These are phyloP conservation scores for Nemania serpens DNA, from an alignment of 2,329 filamentous ascomycete genomes.

Conservation along the genomic window DNA sequence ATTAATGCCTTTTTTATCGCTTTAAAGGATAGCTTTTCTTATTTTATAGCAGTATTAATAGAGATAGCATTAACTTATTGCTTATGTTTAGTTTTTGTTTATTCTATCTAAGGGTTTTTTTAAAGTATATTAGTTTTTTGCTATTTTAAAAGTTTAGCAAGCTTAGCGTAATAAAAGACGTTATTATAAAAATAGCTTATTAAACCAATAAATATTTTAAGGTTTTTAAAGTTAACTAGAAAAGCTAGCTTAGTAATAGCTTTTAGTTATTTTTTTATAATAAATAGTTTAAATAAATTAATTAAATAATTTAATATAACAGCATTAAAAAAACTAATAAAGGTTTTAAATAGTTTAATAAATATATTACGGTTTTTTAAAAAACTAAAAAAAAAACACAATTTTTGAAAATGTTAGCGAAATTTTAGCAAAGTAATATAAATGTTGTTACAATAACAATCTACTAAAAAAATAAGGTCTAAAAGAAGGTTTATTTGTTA, in stretches of 20 bases:
- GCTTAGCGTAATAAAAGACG: background rate
- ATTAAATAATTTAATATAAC: background rate
- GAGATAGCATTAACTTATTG: background rate
- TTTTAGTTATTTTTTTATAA: too few relatives aligned
- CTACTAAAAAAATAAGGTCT: too few relatives aligned
- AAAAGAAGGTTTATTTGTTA: too few relatives aligned
- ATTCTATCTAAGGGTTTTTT: too few relatives aligned
- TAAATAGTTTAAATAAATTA: too few relatives aligned
- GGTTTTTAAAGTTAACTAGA: too few relatives aligned
- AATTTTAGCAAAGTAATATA: background rate
- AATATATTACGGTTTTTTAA: background rate
- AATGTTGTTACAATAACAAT: slow-evolving; percentile 17
- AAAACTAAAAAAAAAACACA: too few relatives aligned
- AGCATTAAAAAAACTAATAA: slow-evolving; percentile 12
- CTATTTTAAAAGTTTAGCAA: too few relatives aligned
- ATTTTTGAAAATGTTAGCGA: background rate
- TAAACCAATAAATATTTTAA: too few relatives aligned
- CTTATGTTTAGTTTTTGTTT: background rate
- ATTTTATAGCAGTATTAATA: background rate
- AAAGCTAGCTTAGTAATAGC: too few relatives aligned
- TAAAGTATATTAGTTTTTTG: too few relatives aligned
- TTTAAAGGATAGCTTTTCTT: slow-evolving; percentile 7
- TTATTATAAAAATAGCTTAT: slow-evolving; percentile 5
- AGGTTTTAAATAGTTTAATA: background rate
- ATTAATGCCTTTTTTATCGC: slow-evolving; percentile 3